Base-by-base conservation (phyloP, 2,329 filamentous ascomycete genomes). In the Cladosporium sp. region DNA sequence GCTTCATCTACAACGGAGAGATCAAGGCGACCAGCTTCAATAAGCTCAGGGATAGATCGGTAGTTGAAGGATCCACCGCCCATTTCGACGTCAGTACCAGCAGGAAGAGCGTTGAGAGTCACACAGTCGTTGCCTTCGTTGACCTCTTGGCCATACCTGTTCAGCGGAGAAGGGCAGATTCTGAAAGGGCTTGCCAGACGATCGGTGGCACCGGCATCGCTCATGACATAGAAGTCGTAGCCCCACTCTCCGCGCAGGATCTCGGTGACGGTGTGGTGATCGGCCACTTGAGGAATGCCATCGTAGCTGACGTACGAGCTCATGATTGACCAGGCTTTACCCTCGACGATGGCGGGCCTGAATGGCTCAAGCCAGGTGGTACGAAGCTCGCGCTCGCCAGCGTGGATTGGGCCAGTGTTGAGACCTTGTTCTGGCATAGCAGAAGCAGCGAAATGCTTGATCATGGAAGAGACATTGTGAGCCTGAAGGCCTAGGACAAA, bases 21-120 rank as follows among this genome's bases (percentile, higher is more conserved):
- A 50, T 86, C 81, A 1, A 92, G 78, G 65, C 85, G 86, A 0
- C 88, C 88, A 1, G 84, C 81, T 63, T 85, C 78, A 18, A 92
- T 82, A 58, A 92, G 82, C 31, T 85, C 80, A 6, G 89, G 88
- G 61, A 92, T 91, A 40, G 82, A 84, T 69, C 87, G 82, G 72
- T 87, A 89, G 73, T 88, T 91, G 80, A 86, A 92, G 23, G 87
- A 89, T 23, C 90, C 90, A 46, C 90, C 89, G 14, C 90, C 90
- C 90, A 92, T 92, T 72, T 92, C 90, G 14, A 90, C 83, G 70
- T 92, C 90, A 59, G 87, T 89, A 3, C 90, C 90, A 5, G 89
- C 88, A 0, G 86, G 86, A 5, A 92, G 82, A 10, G 86, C 83
- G 70, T 85, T 84, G 58, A 86, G 79, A 0, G 88, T 89, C 28